phyloP scores from a whole-genome alignment of 805 yeast species.

The Sporopachydermia lactativora region DNA sequence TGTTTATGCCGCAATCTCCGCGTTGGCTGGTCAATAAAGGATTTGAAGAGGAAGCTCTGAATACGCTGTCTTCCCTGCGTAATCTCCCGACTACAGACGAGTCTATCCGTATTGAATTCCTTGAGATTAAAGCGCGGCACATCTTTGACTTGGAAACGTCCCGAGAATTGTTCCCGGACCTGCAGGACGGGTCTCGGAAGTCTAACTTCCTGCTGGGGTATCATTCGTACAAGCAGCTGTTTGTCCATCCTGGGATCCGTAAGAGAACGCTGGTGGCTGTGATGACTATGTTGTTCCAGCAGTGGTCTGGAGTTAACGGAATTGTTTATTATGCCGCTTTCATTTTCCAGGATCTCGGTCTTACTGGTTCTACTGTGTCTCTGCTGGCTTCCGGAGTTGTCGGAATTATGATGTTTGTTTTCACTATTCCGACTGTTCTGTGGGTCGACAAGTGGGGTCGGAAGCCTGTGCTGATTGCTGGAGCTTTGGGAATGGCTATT shows the following conservation, averaged over 20 bases:
- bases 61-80: constrained; percentile 11
- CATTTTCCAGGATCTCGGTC: constrained; percentile 39
- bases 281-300: constrained; percentile 35
- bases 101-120: constrained; percentile 18
- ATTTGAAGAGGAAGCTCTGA: constrained; percentile 13
- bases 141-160: constrained; percentile 14
- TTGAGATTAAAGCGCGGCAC: constrained; percentile 30
- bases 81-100: constrained; percentile 8
- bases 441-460: neutral
- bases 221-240: constrained; percentile 6
- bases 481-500: neutral
- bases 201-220: constrained; percentile 6
- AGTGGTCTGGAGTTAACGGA: constrained; percentile 60
- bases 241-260: constrained; percentile 10
- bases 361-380: constrained; percentile 30
- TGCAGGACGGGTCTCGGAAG: constrained; percentile 2
- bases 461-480: constrained; percentile 1
- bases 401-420: constrained; percentile 28
- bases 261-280: constrained; percentile 19
- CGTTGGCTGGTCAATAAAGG: constrained; percentile 15
- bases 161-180: constrained; percentile 9
- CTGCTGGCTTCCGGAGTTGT: constrained; percentile 28
- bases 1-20: constrained; percentile 12
- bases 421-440: neutral
- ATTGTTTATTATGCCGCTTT: constrained; percentile 58